Evolutionary conservation across 169 alveolate genomes (phyloP).

Genomic region (Plasmodium vivax): DNA sequence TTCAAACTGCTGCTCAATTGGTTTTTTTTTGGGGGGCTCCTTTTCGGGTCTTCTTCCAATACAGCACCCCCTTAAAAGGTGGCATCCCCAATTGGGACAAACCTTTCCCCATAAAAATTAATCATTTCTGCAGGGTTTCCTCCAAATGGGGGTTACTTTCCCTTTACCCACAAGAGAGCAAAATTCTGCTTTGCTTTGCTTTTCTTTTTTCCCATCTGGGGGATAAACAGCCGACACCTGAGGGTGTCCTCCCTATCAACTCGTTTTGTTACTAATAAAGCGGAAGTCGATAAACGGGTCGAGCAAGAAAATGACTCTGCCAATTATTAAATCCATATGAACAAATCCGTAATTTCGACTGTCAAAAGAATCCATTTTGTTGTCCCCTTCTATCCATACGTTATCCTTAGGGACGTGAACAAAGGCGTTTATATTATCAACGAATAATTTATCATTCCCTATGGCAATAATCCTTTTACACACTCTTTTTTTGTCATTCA

Average conservation of each 20-base stretch:
- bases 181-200: background rate
- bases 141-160: background rate
- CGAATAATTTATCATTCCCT: constrained; percentile 59
- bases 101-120: background rate
- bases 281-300: constrained; percentile 60
- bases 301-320: constrained; percentile 48
- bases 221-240: background rate
- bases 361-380: constrained; percentile 70
- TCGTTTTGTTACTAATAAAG: constrained; percentile 10
- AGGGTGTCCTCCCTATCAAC: background rate
- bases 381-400: constrained; percentile 75
- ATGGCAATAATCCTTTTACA: constrained; percentile 74
- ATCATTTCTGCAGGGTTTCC: background rate
- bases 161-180: background rate
- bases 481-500: constrained; percentile 69
- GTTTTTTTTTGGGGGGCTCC: background rate
- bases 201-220: background rate
- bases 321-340: constrained; percentile 46
- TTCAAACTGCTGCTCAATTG: background rate
- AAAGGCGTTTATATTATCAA: constrained; percentile 28
- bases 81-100: background rate
- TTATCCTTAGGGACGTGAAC: constrained; percentile 49
- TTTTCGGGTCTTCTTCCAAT: background rate
- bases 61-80: background rate
- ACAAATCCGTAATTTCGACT: constrained; percentile 75